A percentile compares a stretch with the other conserved stretches of the same genome.
These are phyloP conservation scores for Blyttiomyces sp. DNA, from an alignment of 371 early-diverging fungal species.

Conservation along the genomic window DNA sequence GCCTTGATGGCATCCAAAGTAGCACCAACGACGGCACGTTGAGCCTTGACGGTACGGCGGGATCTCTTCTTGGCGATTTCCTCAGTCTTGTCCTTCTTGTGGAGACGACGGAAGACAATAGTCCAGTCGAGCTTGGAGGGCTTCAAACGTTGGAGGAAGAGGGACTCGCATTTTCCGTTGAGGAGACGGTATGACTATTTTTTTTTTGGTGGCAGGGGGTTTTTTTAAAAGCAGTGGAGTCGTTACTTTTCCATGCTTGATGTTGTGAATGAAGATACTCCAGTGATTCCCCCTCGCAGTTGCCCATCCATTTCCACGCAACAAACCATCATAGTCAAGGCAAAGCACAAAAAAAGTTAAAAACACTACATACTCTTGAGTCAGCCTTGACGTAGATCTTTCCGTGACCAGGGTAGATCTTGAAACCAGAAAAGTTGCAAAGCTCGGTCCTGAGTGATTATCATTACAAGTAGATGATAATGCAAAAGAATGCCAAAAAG, in stretches of 20 bases:
- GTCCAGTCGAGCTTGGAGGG: conserved; percentile 98
- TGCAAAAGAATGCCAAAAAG: too few relatives aligned
- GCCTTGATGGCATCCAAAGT: conserved; percentile 93
- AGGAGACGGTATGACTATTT: conserved; percentile 89
- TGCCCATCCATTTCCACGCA: too few relatives aligned
- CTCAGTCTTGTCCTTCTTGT: conserved; percentile 97
- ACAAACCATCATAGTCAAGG: neutral
- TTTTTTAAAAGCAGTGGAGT: neutral
- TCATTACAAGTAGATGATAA: too few relatives aligned
- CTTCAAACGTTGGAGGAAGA: conserved; percentile 94
- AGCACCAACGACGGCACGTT: conserved; percentile 94
- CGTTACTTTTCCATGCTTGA: neutral
- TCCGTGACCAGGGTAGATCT: conserved; percentile 98
- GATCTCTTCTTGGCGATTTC: conserved; percentile 95
- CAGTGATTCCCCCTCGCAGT: too few relatives aligned
- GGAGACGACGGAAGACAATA: conserved; percentile 91
- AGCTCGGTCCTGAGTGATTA: conserved; percentile 31
- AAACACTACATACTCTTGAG: conserved; percentile 62
- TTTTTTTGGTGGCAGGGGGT: too few relatives aligned
- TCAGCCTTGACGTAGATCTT: conserved; percentile 88
- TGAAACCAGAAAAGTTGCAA: conserved; percentile 95
- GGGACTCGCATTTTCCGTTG: conserved; percentile 92
- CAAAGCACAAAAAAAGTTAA: too few relatives aligned
- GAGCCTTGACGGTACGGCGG: conserved; percentile 83
- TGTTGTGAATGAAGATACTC: too few relatives aligned